Base-by-base conservation (phyloP, 1,284 basidiomycete species). In the Trichosporon sp. region DNA sequence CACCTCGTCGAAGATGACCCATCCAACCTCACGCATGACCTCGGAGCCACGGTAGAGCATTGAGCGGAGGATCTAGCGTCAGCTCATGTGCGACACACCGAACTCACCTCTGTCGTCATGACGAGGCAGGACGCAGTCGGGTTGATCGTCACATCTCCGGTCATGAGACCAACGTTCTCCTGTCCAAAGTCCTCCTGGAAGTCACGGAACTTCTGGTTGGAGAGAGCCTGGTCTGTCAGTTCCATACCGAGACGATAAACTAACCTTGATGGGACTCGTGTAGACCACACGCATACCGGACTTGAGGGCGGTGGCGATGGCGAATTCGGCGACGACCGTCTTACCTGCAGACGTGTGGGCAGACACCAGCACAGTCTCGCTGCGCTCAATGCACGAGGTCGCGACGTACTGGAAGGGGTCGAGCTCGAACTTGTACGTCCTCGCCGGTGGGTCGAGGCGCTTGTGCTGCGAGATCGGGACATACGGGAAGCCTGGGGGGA, bases 271-370 rank as follows among this genome's bases (percentile, higher is more conserved):
- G 67, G 97, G 97, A 87, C 92, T 95, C 21, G 97, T 99, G 84
- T 99, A 99, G 71, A 99, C 98, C 70, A 99, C 95, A 82, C 97
- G 88, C 71, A 80, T 75, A n/a, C 81, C 81, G 83, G 98, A 95
- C 77, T 93, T 94, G 74, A 99, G 85, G 86, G 92, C 96, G 78
- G 96, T 94, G 0, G 97, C 97, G 79, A 99, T 99, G 56, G 97
- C 97, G 83, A 98, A 99, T 85, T 99, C 97, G 66, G 97, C 97
- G 1, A 99, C 97, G 5, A 99, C 97, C 0, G 97, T 99, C 84
- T 99, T 99, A 65, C 97, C 97, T n/a, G 97, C 97, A 34, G 93
- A 96, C 1, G 97, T 99, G 83, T 99, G 97, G 2, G 97, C 97
- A 5, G 97, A 97, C 1, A 99, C 97, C 63, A 99, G 87, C 2